phyloP scores from a whole-genome alignment of 1,139 yeast genomes.

The Taphrina communis region DNA sequence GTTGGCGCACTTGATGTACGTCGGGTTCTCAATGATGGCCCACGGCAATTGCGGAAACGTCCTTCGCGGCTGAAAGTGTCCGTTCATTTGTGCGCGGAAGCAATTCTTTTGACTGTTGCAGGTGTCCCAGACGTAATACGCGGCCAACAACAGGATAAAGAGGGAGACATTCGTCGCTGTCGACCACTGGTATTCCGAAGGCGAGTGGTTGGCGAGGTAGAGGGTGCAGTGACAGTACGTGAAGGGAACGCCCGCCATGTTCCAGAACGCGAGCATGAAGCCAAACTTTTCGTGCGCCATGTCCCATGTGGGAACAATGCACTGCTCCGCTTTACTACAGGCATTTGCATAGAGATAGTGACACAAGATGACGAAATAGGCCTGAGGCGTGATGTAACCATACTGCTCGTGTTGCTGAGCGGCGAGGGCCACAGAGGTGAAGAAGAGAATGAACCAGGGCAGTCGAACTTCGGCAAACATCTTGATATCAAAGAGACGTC shows the following conservation, averaged over 20 bases:
- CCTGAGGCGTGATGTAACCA: slow-evolving; percentile 80
- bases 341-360: slow-evolving; percentile 97
- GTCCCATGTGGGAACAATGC: slow-evolving; percentile 98
- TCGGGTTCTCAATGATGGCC: slow-evolving; percentile 79
- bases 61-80: slow-evolving; percentile 74
- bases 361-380: slow-evolving; percentile 73
- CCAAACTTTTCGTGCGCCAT: slow-evolving; percentile 99
- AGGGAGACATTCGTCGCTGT: slow-evolving; percentile 62
- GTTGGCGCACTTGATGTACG: slow-evolving; percentile 78
- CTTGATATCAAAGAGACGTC: slow-evolving; percentile 79
- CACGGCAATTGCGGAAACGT: slow-evolving; percentile 92
- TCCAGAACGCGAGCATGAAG: slow-evolving; percentile 97
- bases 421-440: slow-evolving; percentile 74
- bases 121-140: slow-evolving; percentile 93
- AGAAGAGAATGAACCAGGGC: slow-evolving; percentile 92
- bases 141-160: slow-evolving; percentile 63
- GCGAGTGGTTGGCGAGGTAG: slow-evolving; percentile 79
- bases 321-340: slow-evolving; percentile 95
- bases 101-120: slow-evolving; percentile 94
- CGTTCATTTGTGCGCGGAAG: slow-evolving; percentile 85
- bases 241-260: slow-evolving; percentile 97
- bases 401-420: slow-evolving; percentile 79
- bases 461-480: slow-evolving; percentile 97
- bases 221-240: slow-evolving; percentile 94
- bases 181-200: slow-evolving; percentile 79